Evolutionary conservation across 2,329 filamentous ascomycete species (phyloP).

Genomic region (Seiridium cupressi): DNA sequence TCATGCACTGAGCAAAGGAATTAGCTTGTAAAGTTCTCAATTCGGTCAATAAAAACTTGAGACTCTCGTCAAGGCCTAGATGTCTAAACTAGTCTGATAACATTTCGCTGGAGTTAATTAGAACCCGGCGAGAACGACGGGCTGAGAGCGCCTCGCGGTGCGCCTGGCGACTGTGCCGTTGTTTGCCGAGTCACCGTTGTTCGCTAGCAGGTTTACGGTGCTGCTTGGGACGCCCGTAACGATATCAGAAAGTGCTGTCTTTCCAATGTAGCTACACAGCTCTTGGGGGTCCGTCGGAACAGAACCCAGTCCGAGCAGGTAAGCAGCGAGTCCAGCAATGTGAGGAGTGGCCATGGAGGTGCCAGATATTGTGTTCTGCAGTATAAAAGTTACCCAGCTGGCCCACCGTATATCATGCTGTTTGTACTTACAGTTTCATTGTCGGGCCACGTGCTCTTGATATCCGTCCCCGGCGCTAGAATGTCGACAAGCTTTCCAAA

Average conservation of each 20-base stretch:
- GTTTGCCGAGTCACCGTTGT: constrained; percentile 22
- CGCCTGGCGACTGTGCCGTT: background rate
- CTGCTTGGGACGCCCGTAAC: constrained; percentile 32
- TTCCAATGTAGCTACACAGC: constrained; percentile 40
- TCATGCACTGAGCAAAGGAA: too few relatives aligned
- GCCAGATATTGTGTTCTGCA: constrained; percentile 47
- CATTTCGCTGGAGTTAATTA: too few relatives aligned
- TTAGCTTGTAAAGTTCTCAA: too few relatives aligned
- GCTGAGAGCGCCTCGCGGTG: background rate
- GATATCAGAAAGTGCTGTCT: constrained; percentile 36
- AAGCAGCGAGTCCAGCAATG: constrained; percentile 60
- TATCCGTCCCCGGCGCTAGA: constrained; percentile 40
- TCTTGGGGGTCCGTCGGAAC: constrained; percentile 33
- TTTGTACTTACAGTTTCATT: constrained; percentile 24
- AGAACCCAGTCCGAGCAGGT: constrained; percentile 43
- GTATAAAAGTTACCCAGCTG: background rate
- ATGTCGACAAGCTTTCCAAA: constrained; percentile 43
- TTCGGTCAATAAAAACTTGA: too few relatives aligned
- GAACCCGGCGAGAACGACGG: too few relatives aligned
- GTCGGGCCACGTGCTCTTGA: constrained; percentile 41
- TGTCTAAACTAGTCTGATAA: too few relatives aligned
- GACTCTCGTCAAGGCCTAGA: too few relatives aligned
- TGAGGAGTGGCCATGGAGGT: constrained; percentile 64
- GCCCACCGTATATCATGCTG: too few relatives aligned
- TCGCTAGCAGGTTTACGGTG: constrained; percentile 32